Conservation (phyloP, 2,329 filamentous ascomycete genomes). For the Thelonectria olida region DNA sequence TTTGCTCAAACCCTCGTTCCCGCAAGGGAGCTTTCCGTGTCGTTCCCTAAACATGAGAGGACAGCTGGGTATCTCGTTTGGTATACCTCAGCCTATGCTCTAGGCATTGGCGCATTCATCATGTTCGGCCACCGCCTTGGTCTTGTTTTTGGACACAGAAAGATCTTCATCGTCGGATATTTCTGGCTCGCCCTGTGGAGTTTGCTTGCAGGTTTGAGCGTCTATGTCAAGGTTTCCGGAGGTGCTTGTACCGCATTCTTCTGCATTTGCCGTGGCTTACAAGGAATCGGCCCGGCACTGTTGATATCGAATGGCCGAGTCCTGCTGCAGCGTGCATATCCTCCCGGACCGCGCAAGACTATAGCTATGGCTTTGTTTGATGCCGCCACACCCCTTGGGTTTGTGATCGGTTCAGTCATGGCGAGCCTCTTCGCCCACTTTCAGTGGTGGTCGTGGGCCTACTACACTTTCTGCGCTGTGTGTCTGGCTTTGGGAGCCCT, state of each 20-base stretch:
- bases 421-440: constrained; percentile 35
- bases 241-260: constrained; percentile 30
- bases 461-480: constrained; percentile 34
- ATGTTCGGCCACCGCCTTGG: constrained; percentile 38
- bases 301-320: constrained; percentile 35
- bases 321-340: constrained; percentile 36
- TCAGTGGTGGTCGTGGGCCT: constrained; percentile 38
- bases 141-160: constrained; percentile 35
- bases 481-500: constrained; percentile 31
- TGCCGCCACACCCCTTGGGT: constrained; percentile 34
- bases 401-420: constrained; percentile 38
- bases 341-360: constrained; percentile 35
- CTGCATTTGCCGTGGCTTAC: constrained; percentile 37
- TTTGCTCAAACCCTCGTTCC: constrained; percentile 36
- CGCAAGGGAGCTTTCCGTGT: constrained; percentile 30
- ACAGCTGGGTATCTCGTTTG: constrained; percentile 34
- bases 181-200: constrained; percentile 40
- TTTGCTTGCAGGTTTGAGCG: constrained; percentile 33
- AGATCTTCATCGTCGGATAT: constrained; percentile 34
- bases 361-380: constrained; percentile 37
- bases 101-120: constrained; percentile 31
- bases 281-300: constrained; percentile 37
- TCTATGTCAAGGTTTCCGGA: constrained; percentile 24
- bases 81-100: constrained; percentile 36
- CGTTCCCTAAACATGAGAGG: constrained; percentile 32